These are phyloP conservation scores for Crithidia acanthocephali DNA, from an alignment of 208 protist genomes.

Conservation along the genomic window DNA sequence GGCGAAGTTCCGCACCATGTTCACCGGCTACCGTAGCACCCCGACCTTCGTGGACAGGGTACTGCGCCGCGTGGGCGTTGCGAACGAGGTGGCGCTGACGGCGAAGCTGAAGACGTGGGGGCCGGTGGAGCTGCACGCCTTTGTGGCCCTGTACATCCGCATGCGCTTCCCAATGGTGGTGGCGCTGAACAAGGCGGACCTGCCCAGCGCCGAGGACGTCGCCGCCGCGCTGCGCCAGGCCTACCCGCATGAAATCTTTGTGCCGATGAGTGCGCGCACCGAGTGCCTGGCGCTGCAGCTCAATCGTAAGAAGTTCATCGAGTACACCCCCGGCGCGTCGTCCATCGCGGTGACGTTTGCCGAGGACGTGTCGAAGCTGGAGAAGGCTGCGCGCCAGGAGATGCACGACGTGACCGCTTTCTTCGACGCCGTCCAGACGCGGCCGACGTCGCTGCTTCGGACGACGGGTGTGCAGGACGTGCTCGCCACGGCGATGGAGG, in stretches of 20 bases:
- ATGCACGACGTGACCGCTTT: slow-evolving; percentile 38
- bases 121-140: slow-evolving; percentile 78
- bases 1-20: slow-evolving; percentile 85
- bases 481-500: slow-evolving; percentile 66
- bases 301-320: slow-evolving; percentile 54
- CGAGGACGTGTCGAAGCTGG: slow-evolving; percentile 26
- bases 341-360: slow-evolving; percentile 21
- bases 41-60: slow-evolving; percentile 74
- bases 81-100: slow-evolving; percentile 43
- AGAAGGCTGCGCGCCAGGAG: slow-evolving; percentile 32
- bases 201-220: slow-evolving; percentile 51
- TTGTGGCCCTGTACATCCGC: slow-evolving; percentile 91
- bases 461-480: slow-evolving; percentile 89
- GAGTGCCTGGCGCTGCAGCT: slow-evolving; percentile 82
- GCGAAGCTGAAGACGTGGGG: slow-evolving; percentile 55
- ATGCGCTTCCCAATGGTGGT: slow-evolving; percentile 92
- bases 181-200: slow-evolving; percentile 94
- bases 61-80: slow-evolving; percentile 60
- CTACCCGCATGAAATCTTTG: slow-evolving; percentile 79
- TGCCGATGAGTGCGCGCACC: slow-evolving; percentile 76
- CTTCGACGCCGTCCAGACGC: slow-evolving; percentile 23
- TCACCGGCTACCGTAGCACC: slow-evolving; percentile 91
- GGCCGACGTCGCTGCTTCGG: slow-evolving; percentile 1
- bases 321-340: slow-evolving; percentile 62
- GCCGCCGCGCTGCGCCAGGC: slow-evolving; percentile 41